Evolutionary conservation across 306 rosid species (phyloP).

Genomic region (Cicer yamashitae): DNA sequence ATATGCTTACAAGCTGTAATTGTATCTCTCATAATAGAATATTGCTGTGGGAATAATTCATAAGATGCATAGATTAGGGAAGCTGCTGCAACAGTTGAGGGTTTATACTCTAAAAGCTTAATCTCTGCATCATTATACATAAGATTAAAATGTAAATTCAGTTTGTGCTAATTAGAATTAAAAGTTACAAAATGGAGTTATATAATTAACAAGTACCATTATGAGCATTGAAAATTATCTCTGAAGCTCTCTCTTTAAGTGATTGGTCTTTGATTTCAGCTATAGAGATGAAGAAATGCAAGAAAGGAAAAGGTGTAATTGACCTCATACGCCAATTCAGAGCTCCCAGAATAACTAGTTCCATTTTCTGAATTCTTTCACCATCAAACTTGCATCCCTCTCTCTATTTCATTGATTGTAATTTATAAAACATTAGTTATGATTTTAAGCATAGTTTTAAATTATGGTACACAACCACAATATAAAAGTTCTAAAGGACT

Average conservation of each 20-base stretch:
- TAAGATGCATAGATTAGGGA: constrained; percentile 60
- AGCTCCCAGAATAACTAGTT: constrained; percentile 68
- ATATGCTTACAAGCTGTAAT: constrained; percentile 56
- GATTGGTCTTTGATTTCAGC: constrained; percentile 53
- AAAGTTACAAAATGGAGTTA: constrained; percentile 5
- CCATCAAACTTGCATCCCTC: constrained; percentile 59
- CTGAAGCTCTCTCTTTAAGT: constrained; percentile 64
- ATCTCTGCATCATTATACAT: constrained; percentile 55
- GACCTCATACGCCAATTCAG: constrained; percentile 81
- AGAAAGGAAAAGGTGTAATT: constrained; percentile 75
- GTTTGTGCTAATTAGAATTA: not conserved
- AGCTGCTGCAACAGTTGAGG: constrained; percentile 74
- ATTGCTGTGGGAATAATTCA: constrained; percentile 55
- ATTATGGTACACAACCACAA: no score
- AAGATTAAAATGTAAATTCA: not conserved
- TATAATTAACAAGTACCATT: constrained; percentile 52
- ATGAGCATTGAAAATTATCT: constrained; percentile 64
- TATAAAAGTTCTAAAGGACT: not conserved
- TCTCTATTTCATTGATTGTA: constrained; percentile 51
- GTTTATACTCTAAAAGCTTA: constrained; percentile 60
- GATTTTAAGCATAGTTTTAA: not conserved
- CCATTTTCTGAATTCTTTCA: constrained; percentile 63
- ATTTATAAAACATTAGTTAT: not conserved
- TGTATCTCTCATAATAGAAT: constrained; percentile 50
- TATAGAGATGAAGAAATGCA: constrained; percentile 59